Evolutionary conservation across 2,329 filamentous ascomycete species (phyloP).

Genomic region (Aspergillus fumigatus): DNA sequence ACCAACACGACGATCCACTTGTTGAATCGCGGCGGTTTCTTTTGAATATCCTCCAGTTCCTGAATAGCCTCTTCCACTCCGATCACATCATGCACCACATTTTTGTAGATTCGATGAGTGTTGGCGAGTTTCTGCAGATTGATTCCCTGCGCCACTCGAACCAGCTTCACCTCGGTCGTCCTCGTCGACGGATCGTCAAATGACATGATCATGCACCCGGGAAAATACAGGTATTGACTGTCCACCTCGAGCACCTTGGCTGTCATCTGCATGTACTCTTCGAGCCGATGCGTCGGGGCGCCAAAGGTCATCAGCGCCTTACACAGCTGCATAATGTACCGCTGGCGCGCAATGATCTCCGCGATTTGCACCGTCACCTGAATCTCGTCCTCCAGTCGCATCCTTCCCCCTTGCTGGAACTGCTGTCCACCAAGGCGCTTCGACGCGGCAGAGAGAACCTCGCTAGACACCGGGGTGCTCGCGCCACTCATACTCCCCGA

Average conservation of each 20-base stretch:
- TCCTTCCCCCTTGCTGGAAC: slow-evolving; percentile 5
- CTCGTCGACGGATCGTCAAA: slow-evolving; percentile 58
- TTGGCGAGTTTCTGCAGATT: slow-evolving; percentile 42
- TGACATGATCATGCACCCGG: slow-evolving; percentile 89
- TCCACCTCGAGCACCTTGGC: slow-evolving; percentile 85
- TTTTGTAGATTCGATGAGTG: slow-evolving; percentile 46
- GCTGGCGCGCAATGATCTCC: slow-evolving; percentile 70
- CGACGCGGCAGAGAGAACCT: slow-evolving; percentile 23
- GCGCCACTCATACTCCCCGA: slow-evolving; percentile 22
- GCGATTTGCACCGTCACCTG: slow-evolving; percentile 59
- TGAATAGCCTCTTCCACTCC: slow-evolving; percentile 43
- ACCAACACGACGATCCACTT: slow-evolving; percentile 55
- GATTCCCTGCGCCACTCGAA: slow-evolving; percentile 40
- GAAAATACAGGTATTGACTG: slow-evolving; percentile 83
- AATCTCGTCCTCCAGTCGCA: slow-evolving; percentile 45
- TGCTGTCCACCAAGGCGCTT: slow-evolving; percentile 22
- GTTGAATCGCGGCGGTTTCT: slow-evolving; percentile 52
- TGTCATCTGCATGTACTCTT: slow-evolving; percentile 87
- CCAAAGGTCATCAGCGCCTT: slow-evolving; percentile 84
- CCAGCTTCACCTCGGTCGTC: slow-evolving; percentile 44
- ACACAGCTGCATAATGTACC: slow-evolving; percentile 80
- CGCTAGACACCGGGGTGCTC: slow-evolving; percentile 25
- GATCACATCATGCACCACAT: slow-evolving; percentile 44
- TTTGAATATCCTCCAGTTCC: slow-evolving; percentile 51
- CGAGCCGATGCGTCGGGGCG: slow-evolving; percentile 83